Evolutionary conservation across 805 yeast genomes (phyloP).

Genomic region (Myxozyma mucilagina): DNA sequence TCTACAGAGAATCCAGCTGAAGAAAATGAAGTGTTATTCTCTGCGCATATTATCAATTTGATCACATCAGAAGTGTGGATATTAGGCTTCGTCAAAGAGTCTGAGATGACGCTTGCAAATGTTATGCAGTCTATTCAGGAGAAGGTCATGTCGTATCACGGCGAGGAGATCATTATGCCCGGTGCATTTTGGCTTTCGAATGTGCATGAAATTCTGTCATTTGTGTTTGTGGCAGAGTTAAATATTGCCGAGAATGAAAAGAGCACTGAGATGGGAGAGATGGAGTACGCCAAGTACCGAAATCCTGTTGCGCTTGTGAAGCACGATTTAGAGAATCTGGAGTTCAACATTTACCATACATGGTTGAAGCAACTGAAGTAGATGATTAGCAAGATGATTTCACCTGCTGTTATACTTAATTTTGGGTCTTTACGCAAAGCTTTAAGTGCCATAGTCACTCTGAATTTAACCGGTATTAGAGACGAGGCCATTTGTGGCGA

Average conservation of each 20-base stretch:
- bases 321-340: conserved; percentile 89
- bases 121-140: conserved; percentile 84
- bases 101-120: conserved; percentile 87
- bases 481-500: too few relatives aligned
- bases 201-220: conserved; percentile 91
- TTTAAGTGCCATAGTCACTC: too few relatives aligned
- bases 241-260: conserved; percentile 86
- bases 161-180: conserved; percentile 82
- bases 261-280: conserved; percentile 80
- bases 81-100: conserved; percentile 85
- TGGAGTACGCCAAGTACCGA: conserved; percentile 86
- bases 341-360: conserved; percentile 90
- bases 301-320: conserved; percentile 85
- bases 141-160: conserved; percentile 74
- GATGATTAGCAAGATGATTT: conserved; percentile 83
- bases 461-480: too few relatives aligned
- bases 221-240: conserved; percentile 89
- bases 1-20: conserved; percentile 80
- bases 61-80: conserved; percentile 98
- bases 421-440: too few relatives aligned
- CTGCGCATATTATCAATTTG: conserved; percentile 90
- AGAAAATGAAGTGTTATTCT: conserved; percentile 89
- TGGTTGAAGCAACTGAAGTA: conserved; percentile 96
- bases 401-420: conserved; percentile 97
- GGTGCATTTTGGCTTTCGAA: conserved; percentile 98